Conservation (phyloP, 2,329 filamentous ascomycete genomes). For the Claviceps sorghi region DNA sequence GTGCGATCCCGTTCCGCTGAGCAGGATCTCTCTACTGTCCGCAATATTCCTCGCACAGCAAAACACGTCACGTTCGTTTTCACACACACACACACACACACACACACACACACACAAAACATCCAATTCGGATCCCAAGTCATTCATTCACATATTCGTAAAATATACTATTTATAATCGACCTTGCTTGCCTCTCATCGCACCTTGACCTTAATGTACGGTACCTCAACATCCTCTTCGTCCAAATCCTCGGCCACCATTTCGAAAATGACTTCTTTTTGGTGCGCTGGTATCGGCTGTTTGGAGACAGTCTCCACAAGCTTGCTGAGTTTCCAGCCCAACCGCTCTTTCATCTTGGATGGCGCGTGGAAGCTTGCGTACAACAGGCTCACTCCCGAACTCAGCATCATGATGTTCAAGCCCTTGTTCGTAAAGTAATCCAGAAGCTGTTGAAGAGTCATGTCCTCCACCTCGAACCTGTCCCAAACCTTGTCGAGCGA, state of each 20-base stretch:
- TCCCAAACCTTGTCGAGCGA: slow-evolving; percentile 96
- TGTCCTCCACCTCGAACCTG: slow-evolving; percentile 78
- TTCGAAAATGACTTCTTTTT: slow-evolving; percentile 94
- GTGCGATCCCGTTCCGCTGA: no score
- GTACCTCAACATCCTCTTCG: slow-evolving; percentile 91
- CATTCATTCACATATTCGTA: background rate
- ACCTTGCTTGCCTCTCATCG: slow-evolving; percentile 9
- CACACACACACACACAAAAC: background rate
- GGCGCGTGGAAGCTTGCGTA: slow-evolving; percentile 88
- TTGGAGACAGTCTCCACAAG: slow-evolving; percentile 81
- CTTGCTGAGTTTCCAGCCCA: slow-evolving; percentile 71
- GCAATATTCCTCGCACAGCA: no score
- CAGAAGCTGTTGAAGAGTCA: slow-evolving; percentile 73
- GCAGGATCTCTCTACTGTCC: no score
- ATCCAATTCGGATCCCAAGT: background rate
- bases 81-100: no score
- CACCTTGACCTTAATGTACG: slow-evolving; percentile 84
- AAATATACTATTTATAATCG: background rate
- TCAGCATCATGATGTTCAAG: slow-evolving; percentile 78
- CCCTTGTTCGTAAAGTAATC: slow-evolving; percentile 70
- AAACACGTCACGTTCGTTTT: no score
- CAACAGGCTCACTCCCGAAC: slow-evolving; percentile 87
- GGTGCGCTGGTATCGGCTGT: slow-evolving; percentile 79
- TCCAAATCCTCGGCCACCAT: slow-evolving; percentile 79
- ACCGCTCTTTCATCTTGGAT: slow-evolving; percentile 64